Evolutionary conservation across 2,329 filamentous ascomycete species (phyloP), one percentile per base, ranked within the genome.

Genomic region (Neonectria punicea): DNA sequence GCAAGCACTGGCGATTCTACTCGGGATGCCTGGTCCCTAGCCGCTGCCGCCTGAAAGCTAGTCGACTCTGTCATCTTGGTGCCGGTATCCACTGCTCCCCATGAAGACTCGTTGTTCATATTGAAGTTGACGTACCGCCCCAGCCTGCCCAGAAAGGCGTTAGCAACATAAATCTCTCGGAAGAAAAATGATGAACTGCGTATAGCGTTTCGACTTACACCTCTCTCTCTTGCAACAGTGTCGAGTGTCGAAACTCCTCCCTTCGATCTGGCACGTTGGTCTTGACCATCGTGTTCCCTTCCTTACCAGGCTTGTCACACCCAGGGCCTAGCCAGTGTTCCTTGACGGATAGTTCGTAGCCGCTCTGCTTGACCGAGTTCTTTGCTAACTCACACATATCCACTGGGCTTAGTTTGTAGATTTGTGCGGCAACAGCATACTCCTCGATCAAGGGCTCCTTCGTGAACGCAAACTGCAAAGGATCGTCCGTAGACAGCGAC

Each of bases 361-460:
- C 96, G 77, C 93, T 97, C 78, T 99, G 96, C 73, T 91, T 89
- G 44, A 99, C 96, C 10, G 93, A 97, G 78, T 98, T 95, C 81
- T 97, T 97, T 25, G 96, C 96, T 62, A 99, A 81, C 81, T 99
- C 96, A 77, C 96, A 98, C 96, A 99, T 99, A 75, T 99, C 96
- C 4, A 98, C 94, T 1, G 95, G 92, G 75, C 91, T 97, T 43
- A 99, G 88, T 81, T 98, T 98, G 83, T 98, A 99, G 64, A 99
- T 99, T 80, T 99, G 96, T 5, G 96, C 96, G 4, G 96, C 96
- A 9, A 99, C 96, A 0, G 95, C 94, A 76, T 99, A 99, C 77
- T 99, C 96, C 79, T 99, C 96, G 71, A 99, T 99, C 62, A 99
- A 82, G 1, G 96, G 96, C 79, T 99, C 96, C 75, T 98, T 99